Base-by-base conservation (phyloP, 2,329 filamentous ascomycete genomes). In the Aspergillus chevalieri region DNA sequence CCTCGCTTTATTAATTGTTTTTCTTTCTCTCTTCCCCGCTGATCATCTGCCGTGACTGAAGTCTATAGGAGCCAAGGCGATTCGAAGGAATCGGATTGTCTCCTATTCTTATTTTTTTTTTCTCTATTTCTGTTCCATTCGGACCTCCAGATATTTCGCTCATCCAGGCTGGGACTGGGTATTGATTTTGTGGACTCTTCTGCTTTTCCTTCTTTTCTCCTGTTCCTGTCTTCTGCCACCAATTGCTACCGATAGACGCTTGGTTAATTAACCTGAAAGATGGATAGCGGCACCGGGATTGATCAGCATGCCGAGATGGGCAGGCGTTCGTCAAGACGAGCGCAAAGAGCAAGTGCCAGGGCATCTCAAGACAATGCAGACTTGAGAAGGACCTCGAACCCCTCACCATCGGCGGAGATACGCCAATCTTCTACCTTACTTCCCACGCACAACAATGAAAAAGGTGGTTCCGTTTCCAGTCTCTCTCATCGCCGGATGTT, bases 371-470 rank as follows among this genome's bases (percentile, higher is more conserved):
- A 9, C 5, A 12, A 19, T 15, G 15, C 34, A 36, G 34, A 36
- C 6, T 7, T 17, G 8, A 17, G n/a, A 19, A 38, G 34, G n/a
- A 38, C 34, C 17, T 38, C 14, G 4, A 19, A 15, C 17, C 6
- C 34, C 34, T 38, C 34, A 34, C 47, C 38, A 47, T n/a, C n/a
- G 15, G 49, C 58, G 45, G 57, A 54, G 30, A 46, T n/a, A 17
- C 33, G 53, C 17, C 52, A 52, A 3, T 47, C 54, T 33, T 46
- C 49, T 14, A 53, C 54, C 7, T 52, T 64, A 24, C 53, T 66
- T 26, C 67, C 67, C 6, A 60, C 55, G 6, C 59, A 65, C 41
- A 48, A 49, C 45, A 49, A 50, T 26, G 56, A 60, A 38, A 57
- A 59, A 48, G 21, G 41, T 19, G 41, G 43, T 47, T 39, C 52